Evolutionary conservation across 2,329 filamentous ascomycete genomes (phyloP).

Genomic region (Penicillium sp.): DNA sequence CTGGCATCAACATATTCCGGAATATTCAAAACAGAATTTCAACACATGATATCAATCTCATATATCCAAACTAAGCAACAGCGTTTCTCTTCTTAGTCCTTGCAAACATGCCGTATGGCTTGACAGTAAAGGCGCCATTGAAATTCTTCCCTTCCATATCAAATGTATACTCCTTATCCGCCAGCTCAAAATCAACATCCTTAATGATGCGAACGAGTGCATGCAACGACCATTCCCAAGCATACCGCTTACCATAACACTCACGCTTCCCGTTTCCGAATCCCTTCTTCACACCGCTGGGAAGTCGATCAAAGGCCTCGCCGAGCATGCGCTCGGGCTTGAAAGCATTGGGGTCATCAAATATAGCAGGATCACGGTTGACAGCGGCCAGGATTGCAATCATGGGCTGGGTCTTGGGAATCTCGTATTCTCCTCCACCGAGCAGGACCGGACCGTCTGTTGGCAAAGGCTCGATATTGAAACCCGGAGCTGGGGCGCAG

Average conservation of each 20-base stretch:
- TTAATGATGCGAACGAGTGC: constrained; percentile 63
- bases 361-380: constrained; percentile 64
- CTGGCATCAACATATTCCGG: neutral
- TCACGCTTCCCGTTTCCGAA: constrained; percentile 70
- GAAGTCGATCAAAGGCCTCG: constrained; percentile 63
- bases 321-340: constrained; percentile 70
- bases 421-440: constrained; percentile 60
- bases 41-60: neutral
- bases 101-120: constrained; percentile 6
- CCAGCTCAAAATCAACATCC: constrained; percentile 65
- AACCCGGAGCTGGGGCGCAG: constrained; percentile 56
- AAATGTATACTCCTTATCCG: constrained; percentile 50
- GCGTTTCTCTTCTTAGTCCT: neutral
- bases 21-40: neutral
- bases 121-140: constrained; percentile 43
- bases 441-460: constrained; percentile 47
- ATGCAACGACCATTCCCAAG: constrained; percentile 69
- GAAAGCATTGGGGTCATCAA: constrained; percentile 63
- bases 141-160: constrained; percentile 16
- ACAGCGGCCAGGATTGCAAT: constrained; percentile 53
- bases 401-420: constrained; percentile 54
- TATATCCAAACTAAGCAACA: neutral
- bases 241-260: constrained; percentile 71
- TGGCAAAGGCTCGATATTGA: constrained; percentile 52
- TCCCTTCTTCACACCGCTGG: constrained; percentile 62